A percentile compares a stretch with the other conserved stretches of the same genome.
phyloP scores from a whole-genome alignment of 2,329 filamentous ascomycete genomes.

The Ceratocystis variospora region DNA sequence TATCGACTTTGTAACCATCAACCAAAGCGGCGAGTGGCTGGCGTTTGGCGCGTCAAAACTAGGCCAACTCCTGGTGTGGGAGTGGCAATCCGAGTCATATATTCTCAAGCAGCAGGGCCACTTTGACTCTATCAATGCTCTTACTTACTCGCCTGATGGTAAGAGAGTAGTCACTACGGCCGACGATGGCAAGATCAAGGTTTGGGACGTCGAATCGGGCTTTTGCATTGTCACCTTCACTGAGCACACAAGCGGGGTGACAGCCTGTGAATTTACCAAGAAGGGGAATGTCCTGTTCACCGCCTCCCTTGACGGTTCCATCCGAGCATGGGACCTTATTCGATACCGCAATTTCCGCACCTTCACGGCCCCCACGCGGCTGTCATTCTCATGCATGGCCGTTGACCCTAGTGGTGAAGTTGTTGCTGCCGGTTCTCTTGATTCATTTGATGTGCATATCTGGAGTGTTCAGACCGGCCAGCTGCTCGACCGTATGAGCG shows the following conservation, averaged over 20 bases:
- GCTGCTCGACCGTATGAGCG: conserved; percentile 75
- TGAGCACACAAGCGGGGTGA: conserved; percentile 88
- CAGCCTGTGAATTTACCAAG: conserved; percentile 87
- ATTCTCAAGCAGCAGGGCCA: conserved; percentile 97
- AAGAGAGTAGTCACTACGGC: conserved; percentile 85
- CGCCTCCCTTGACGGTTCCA: conserved; percentile 81
- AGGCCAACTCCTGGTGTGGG: conserved; percentile 95
- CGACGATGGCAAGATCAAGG: conserved; percentile 96
- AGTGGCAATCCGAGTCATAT: conserved; percentile 99
- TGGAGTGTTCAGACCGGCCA: conserved; percentile 98
- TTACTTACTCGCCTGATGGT: conserved; percentile 87
- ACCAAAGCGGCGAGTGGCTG: conserved; percentile 89
- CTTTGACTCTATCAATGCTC: conserved; percentile 85
- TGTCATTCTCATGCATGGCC: conserved; percentile 87
- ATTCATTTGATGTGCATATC: conserved; percentile 94
- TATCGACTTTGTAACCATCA: conserved; percentile 89
- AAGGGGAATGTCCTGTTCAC: conserved; percentile 94
- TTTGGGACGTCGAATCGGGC: conserved; percentile 92
- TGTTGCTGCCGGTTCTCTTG: conserved; percentile 83
- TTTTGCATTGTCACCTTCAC: conserved; percentile 98
- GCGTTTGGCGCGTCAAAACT: conserved; percentile 92
- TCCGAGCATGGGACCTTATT: conserved; percentile 91
- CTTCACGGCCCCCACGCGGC: conserved; percentile 80
- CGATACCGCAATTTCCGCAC: conserved; percentile 94
- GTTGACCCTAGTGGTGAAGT: conserved; percentile 97